Conservation (phyloP, 2,329 filamentous ascomycete species). For the Ophiocordyceps camponoti-floridani region DNA sequence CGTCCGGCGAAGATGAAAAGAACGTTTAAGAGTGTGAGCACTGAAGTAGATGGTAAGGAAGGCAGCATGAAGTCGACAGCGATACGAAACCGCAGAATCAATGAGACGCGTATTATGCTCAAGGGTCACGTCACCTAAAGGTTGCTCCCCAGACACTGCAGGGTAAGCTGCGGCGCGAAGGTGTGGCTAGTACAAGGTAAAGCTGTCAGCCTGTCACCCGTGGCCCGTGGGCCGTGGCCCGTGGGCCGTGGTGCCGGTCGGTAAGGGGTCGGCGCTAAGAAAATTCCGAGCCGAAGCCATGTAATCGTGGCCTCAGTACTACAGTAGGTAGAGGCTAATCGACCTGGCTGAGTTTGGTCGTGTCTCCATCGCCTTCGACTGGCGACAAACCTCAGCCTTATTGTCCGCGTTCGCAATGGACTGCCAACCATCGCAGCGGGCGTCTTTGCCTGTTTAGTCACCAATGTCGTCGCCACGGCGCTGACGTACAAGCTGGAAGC, state of each 20-base stretch:
- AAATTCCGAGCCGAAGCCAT: slow-evolving; percentile 8
- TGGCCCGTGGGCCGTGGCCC: too few relatives aligned
- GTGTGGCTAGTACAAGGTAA: slow-evolving; percentile 3
- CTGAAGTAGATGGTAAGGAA: neutral
- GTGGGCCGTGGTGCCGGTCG: too few relatives aligned
- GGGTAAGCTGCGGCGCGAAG: neutral
- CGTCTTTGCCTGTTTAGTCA: slow-evolving; percentile 53
- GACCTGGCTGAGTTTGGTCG: neutral
- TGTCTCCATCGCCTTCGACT: slow-evolving; percentile 1
- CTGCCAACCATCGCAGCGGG: slow-evolving; percentile 41
- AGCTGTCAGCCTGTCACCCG: too few relatives aligned
- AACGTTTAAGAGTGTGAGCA: neutral
- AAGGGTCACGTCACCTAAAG: neutral
- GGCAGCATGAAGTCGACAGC: neutral
- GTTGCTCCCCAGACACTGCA: neutral
- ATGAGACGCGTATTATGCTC: neutral
- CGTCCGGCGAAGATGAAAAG: neutral
- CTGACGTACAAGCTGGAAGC: slow-evolving; percentile 83
- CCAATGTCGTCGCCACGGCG: slow-evolving; percentile 66
- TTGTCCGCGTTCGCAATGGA: slow-evolving; percentile 37
- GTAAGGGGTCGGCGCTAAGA: slow-evolving; percentile 3
- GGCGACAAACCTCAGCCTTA: slow-evolving; percentile 8
- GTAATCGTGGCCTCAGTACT: slow-evolving; percentile 5
- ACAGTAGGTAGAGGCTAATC: too few relatives aligned
- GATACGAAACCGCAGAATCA: neutral